Base-by-base conservation (phyloP, 2,329 filamentous ascomycete genomes). In the Calonectria crousiana region DNA sequence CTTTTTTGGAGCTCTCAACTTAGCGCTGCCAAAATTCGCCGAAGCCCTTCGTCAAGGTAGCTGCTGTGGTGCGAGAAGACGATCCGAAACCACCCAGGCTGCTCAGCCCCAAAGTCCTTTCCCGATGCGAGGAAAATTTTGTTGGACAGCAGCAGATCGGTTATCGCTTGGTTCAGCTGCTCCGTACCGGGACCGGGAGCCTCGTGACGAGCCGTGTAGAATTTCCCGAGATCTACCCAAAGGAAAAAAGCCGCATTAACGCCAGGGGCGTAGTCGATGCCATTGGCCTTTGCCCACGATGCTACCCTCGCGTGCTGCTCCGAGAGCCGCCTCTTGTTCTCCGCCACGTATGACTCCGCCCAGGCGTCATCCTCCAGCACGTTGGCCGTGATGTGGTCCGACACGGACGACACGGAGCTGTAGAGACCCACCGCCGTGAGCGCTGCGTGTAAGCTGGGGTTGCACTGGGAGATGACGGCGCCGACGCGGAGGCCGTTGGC, bases 191-290 rank as follows among this genome's bases (percentile, higher is more conserved):
- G 23, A 60, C 77, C 76, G 18, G 67, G 13, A 8, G 67, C 72
- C 0, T 72, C 47, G 47, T 80, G 77, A 1, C 73, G 74, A 49
- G 69, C 66, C 23, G 58, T 71, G 36, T 83, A 85, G 13, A 75
- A 79, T 23, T 78, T 77, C 2, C 84, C 83, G 1, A 92, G 82
- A 76, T 91, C 83, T 3, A 89, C 82, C 88, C 89, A 91, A 1
- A 91, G 78, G 77, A 91, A 91, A 77, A 91, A 90, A 0, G 86
- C 89, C 0, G 89, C 89, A 73, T 90, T 90, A 6, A 83, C 84
- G 0, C 88, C 88, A 0, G 84, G 80, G 0, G 86, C 83, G 75
- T 89, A 90, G 18, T 84, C 80, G 26, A 91, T 87, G 1, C 80
- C 80, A 18, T 88, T 81, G 4, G 82, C 75, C 18, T 80, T 80